These are phyloP conservation scores for Calonectria fujianensis DNA, from an alignment of 2,329 filamentous ascomycete genomes.

Conservation along the genomic window DNA sequence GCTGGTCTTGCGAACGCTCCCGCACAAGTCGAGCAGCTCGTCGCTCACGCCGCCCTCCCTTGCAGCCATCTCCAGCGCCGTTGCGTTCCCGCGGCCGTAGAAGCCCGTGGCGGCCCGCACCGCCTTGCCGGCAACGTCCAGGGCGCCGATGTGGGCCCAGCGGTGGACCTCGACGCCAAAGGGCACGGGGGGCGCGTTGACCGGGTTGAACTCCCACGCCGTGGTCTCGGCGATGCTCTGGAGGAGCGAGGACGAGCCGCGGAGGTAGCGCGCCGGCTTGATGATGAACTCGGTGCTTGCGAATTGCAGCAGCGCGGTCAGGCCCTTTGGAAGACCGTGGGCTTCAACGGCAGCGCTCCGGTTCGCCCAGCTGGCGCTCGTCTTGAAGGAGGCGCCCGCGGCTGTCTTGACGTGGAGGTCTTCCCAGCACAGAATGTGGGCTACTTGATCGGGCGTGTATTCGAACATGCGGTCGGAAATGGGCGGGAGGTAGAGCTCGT, in stretches of 20 bases:
- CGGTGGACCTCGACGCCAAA: slow-evolving; percentile 18
- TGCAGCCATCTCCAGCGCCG: not conserved
- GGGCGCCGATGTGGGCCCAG: slow-evolving; percentile 2
- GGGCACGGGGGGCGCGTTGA: slow-evolving; percentile 8
- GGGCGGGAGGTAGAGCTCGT: slow-evolving; percentile 2
- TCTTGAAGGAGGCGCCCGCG: not conserved
- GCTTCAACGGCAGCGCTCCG: not conserved
- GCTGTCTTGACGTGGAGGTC: not conserved
- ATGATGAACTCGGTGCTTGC: slow-evolving; percentile 3
- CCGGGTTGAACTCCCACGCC: not conserved
- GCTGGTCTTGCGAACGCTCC: not conserved
- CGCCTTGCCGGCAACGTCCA: slow-evolving; percentile 5
- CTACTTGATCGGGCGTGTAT: not conserved
- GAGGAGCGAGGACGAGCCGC: not conserved
- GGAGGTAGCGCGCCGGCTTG: slow-evolving; percentile 9
- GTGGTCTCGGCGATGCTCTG: slow-evolving; percentile 10
- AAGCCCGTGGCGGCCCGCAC: slow-evolving; percentile 1
- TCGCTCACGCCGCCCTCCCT: not conserved
- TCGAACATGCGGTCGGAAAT: not conserved
- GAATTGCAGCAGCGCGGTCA: not conserved
- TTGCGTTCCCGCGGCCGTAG: slow-evolving; percentile 3
- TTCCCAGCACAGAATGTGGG: slow-evolving; percentile 16
- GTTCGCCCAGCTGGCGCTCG: slow-evolving; percentile 3
- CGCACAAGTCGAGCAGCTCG: slow-evolving; percentile 8
- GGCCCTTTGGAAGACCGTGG: not conserved